Evolutionary conservation across 805 yeast species (phyloP), one percentile per base, ranked within the genome.

Genomic region (Metschnikowia shivogae): DNA sequence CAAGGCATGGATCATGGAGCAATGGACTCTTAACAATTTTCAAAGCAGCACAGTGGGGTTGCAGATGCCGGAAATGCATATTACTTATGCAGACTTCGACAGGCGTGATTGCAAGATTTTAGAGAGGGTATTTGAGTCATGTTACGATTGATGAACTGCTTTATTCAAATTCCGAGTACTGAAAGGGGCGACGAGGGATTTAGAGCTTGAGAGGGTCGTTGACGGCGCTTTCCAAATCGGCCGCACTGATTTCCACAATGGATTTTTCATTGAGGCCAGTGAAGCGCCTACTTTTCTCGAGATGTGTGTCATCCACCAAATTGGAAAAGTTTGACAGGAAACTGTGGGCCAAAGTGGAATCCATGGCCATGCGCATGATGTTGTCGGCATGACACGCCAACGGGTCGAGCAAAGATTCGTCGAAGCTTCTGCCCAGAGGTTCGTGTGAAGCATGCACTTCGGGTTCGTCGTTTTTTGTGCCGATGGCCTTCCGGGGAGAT

Each of bases 311-410:
- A 41, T 65, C 68, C 5, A 56, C 59, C 41, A 61, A 55, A 39
- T 58, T 57, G 17, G 63, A 61, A 49, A 66, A 67, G 14, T 64
- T 65, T 24, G 66, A 62, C 26, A 72, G 66, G 6, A 71, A 65
- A 1, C 74, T 68, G 1, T 73, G 73, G 41, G 70, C 58, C 72
- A 71, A 66, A 3, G 76, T 72, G 24, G 76, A 66, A 47, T 72
- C 76, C 39, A 72, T 70, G 5, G 76, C 76, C 76, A 72, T 71
- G 19, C 72, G 58, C 64, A 72, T 59, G 44, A 72, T 72, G 44
- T 68, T 69, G 40, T 70, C 71, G 1, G 76, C 76, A 48, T 72
- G 76, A 43, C 75, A 72, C 5, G 76, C 76, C 47, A 72, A 62
- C 17, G 64, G 64, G 50, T 72, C 76, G 28, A 58, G 57, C 38